Conservation (phyloP, 2,329 filamentous ascomycete species). For the Arthrobotrys sinensis region DNA sequence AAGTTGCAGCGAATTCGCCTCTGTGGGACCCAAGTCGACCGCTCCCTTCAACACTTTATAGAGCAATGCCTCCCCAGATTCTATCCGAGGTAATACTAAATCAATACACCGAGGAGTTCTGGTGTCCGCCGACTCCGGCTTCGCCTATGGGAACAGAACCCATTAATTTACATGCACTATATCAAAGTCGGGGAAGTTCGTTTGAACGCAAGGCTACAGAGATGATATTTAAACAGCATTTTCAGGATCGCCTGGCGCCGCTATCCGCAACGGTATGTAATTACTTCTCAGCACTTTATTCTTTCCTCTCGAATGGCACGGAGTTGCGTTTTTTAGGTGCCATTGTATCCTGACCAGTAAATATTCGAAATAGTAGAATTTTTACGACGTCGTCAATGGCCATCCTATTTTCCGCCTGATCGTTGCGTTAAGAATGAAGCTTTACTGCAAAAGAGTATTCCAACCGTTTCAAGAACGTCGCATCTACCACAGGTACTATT, state of each 20-base stretch:
- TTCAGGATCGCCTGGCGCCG: background rate
- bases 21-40: background rate
- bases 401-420: slow-evolving; percentile 1
- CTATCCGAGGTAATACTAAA: too few species aligned
- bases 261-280: background rate
- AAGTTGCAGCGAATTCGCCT: background rate
- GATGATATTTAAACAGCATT: background rate
- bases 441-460: background rate
- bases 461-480: background rate
- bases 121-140: too few species aligned
- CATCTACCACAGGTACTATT: background rate
- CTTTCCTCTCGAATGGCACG: too few species aligned
- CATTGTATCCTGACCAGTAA: background rate
- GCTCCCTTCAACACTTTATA: background rate
- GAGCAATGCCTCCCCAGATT: background rate
- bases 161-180: background rate
- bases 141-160: background rate
- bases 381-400: background rate
- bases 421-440: slow-evolving; percentile 5
- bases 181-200: background rate
- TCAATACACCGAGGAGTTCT: too few species aligned
- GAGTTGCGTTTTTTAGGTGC: too few species aligned
- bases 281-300: background rate
- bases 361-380: slow-evolving; percentile 9
- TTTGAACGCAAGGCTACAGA: background rate